Conservation (phyloP, 2,329 filamentous ascomycete genomes). For the Mycosphaerella sp. region DNA sequence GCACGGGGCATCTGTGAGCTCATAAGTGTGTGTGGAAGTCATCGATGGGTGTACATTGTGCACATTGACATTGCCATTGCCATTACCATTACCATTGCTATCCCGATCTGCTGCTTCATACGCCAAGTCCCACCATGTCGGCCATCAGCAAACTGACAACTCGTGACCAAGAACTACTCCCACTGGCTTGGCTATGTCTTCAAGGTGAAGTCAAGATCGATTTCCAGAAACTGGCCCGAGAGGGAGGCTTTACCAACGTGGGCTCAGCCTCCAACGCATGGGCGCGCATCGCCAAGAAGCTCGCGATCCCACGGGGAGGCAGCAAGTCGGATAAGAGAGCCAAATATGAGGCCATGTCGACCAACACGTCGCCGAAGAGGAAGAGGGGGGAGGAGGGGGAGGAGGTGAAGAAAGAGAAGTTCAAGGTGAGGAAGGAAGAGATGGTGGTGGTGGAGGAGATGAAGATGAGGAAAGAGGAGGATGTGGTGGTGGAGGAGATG, state of each 20-base stretch:
- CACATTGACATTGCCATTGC: too few relatives aligned
- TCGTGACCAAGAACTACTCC: not conserved
- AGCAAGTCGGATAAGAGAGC: not conserved
- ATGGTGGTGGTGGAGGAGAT: too few relatives aligned
- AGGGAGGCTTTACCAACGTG: slow-evolving; percentile 20
- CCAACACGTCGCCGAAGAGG: not conserved
- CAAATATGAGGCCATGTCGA: not conserved
- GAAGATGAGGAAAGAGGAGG: too few relatives aligned
- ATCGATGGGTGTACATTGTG: too few relatives aligned
- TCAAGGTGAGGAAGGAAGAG: too few relatives aligned
- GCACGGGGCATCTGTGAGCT: too few relatives aligned
- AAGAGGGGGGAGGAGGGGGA: not conserved
- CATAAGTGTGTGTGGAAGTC: too few relatives aligned
- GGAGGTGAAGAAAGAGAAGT: not conserved
- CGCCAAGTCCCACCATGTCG: not conserved
- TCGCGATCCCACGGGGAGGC: slow-evolving; percentile 8
- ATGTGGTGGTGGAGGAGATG: too few relatives aligned
- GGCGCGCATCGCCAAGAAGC: slow-evolving; percentile 30
- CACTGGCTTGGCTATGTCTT: not conserved
- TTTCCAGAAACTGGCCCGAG: slow-evolving; percentile 20
- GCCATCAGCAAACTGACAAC: not conserved
- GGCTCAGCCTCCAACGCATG: slow-evolving; percentile 31
- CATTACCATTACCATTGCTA: not conserved
- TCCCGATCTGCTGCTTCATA: not conserved
- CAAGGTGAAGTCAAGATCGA: slow-evolving; percentile 17